A percentile compares a stretch with the other conserved stretches of the same genome.
These are phyloP conservation scores for Colletotrichum filicis DNA, from an alignment of 2,329 filamentous ascomycete species.

Conservation along the genomic window DNA sequence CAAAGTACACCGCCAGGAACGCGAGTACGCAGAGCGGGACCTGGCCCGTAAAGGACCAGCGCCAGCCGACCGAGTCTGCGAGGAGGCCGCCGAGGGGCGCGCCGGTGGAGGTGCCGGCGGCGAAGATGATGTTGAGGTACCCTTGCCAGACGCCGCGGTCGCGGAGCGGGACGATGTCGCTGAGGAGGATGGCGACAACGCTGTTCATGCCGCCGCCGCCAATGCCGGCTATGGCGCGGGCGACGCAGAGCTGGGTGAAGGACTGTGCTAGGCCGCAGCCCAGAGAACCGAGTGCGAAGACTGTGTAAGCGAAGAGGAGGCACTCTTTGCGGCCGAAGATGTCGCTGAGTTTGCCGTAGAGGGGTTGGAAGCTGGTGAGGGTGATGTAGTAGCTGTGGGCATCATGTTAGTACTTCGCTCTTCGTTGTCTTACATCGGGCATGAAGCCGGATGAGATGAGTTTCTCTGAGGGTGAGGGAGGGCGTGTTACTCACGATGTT, in stretches of 20 bases:
- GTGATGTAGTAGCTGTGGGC: slow-evolving; percentile 74
- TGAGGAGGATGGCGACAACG: slow-evolving; percentile 75
- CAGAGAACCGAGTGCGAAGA: slow-evolving; percentile 74
- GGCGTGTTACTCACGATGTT: slow-evolving; percentile 46
- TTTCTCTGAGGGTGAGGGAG: not conserved
- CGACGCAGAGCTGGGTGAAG: slow-evolving; percentile 74
- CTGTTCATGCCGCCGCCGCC: slow-evolving; percentile 80
- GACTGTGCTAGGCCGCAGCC: slow-evolving; percentile 71
- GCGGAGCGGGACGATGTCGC: slow-evolving; percentile 76
- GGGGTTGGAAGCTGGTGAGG: slow-evolving; percentile 78
- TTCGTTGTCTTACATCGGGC: not conserved
- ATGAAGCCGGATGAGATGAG: not conserved
- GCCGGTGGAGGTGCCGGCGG: slow-evolving; percentile 73
- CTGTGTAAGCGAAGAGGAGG: slow-evolving; percentile 70
- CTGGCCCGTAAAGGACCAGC: slow-evolving; percentile 79
- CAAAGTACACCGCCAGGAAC: slow-evolving; percentile 70
- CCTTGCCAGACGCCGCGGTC: slow-evolving; percentile 81
- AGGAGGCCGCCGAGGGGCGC: slow-evolving; percentile 77
- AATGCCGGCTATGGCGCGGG: slow-evolving; percentile 64
- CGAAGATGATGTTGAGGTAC: slow-evolving; percentile 77
- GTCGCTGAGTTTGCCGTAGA: slow-evolving; percentile 78
- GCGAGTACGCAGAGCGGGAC: slow-evolving; percentile 75
- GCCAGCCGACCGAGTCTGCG: slow-evolving; percentile 80
- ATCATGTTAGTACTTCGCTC: not conserved
- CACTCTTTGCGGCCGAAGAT: slow-evolving; percentile 77